Evolutionary conservation across 2,329 filamentous ascomycete species (phyloP), one percentile per base, ranked within the genome.

Genomic region (Aspergillus fructus): DNA sequence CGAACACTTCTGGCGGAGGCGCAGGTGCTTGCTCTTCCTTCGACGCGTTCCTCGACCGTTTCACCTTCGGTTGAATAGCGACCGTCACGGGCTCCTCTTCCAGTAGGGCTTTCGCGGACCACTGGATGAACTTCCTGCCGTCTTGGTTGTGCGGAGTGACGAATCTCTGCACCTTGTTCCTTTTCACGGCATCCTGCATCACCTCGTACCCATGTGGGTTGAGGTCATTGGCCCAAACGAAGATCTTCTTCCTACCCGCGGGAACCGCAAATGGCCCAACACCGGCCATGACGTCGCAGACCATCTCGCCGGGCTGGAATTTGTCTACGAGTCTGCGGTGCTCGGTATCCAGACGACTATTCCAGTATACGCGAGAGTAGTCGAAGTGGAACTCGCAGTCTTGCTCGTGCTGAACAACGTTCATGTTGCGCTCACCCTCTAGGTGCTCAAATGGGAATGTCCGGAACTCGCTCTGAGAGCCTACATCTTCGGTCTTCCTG

Each of bases 311-410:
- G 6, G 89, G 86, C 55, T 85, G 78, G 79, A 97, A 97, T 54
- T 88, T 77, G 52, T 83, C 79, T 58, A 93, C 85, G 15, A 97
- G 79, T 3, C 94, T 83, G 62, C 88, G 86, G 75, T 99, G 94
- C 75, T 99, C 94, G 0, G 87, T 90, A 68, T 96, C 89, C 13
- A 99, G 84, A 64, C 93, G 87, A 68, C 87, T 92, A 76, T 99
- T 99, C 93, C 93, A 99, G 81, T 99, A 99, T 4, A 99, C 94
- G 66, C 96, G 96, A 61, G 89, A 85, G 74, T 96, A 99, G 78
- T 99, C 90, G 74, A 99, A 97, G 55, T 82, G 82, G 78, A 96
- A 99, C n/a, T 82, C 79, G 77, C 94, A 97, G 59, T 86, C 85
- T 66, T 90, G 89, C 76, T 97, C 92, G 62, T 84, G 85, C 52